Base-by-base conservation (phyloP, 148 eudicot genomes). In the Rhododendron mucronatum region DNA sequence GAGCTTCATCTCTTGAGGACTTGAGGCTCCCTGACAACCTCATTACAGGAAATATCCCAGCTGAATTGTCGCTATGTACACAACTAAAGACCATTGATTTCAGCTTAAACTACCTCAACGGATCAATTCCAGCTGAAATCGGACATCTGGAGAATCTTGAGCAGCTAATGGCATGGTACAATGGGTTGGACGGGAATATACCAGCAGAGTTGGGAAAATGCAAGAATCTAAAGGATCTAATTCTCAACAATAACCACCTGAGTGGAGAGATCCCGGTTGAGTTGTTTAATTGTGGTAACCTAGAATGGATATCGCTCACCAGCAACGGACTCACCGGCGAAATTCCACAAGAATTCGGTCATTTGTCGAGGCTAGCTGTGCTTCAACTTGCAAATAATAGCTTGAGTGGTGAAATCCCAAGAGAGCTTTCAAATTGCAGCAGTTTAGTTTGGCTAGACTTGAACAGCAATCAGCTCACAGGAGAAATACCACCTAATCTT, bases 391-490 rank as follows among this genome's bases (percentile, higher is more conserved):
- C 89, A 2, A 95, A 92, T 37, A 96, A 96, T 80, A 92, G 94
- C 89, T 89, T 96, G 21, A 87, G 82, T 57, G 99, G 99, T 13
- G 88, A 91, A 83, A 95, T 97, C 45, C 99, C 99, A 0, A 39
- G 77, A 12, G 94, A 93, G 85, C 81, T 97, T 47, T 93, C 85
- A 53, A 91, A 91, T 59, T 97, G 98, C 90, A 95, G 89, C 88
- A 97, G 95, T 67, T 89, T 97, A 87, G 98, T 97, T 47, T 97
- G 99, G 99, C 86, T 97, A 84, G 99, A 97, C 85, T 87, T 97
- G 93, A 95, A 90, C 87, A 93, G 93, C 89, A 97, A 97, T 87
- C 89, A 86, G 87, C 90, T 95, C 9, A 91, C 93, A 0, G 99
- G 98, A 41, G 98, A 95, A 88, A 93, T 97, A 85, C 99, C 99